Conservation (phyloP, 2,329 filamentous ascomycete genomes). For the Xylaria sp. region DNA sequence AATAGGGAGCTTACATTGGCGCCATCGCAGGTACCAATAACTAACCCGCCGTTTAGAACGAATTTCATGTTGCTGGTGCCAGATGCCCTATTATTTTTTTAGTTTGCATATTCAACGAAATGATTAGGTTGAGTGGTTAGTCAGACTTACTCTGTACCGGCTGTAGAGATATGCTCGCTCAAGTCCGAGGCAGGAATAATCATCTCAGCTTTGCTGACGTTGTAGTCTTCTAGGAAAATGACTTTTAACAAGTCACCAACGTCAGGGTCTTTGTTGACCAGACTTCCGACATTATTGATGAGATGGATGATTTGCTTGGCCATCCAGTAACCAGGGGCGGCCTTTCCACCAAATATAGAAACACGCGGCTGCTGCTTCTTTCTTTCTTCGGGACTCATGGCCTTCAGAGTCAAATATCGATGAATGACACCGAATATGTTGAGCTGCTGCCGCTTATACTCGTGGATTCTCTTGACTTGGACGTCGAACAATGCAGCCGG, state of each 20-base stretch:
- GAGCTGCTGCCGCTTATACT: slow-evolving; percentile 98
- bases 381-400: slow-evolving; percentile 81
- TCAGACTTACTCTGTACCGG: slow-evolving; percentile 83
- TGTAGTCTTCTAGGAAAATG: slow-evolving; percentile 97
- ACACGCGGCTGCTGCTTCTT: slow-evolving; percentile 90
- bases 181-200: slow-evolving; percentile 95
- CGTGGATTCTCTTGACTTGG: slow-evolving; percentile 98
- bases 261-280: slow-evolving; percentile 92
- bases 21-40: slow-evolving; percentile 97
- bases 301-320: slow-evolving; percentile 98
- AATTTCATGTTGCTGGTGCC: slow-evolving; percentile 99
- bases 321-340: slow-evolving; percentile 99
- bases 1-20: slow-evolving; percentile 78
- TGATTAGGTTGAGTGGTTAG: background rate
- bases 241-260: slow-evolving; percentile 96
- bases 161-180: slow-evolving; percentile 98
- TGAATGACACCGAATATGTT: slow-evolving; percentile 99
- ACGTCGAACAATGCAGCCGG: slow-evolving; percentile 92
- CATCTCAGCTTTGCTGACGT: slow-evolving; percentile 98
- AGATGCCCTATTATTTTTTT: slow-evolving; percentile 60
- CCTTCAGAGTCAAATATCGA: slow-evolving; percentile 89
- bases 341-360: slow-evolving; percentile 97
- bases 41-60: slow-evolving; percentile 94
- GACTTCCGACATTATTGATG: slow-evolving; percentile 88
- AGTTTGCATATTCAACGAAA: slow-evolving; percentile 23